A percentile compares a stretch with the other conserved stretches of the same genome.
Evolutionary conservation across 352 stramenopile species (phyloP).

Genomic region (Phytophthora pini): DNA sequence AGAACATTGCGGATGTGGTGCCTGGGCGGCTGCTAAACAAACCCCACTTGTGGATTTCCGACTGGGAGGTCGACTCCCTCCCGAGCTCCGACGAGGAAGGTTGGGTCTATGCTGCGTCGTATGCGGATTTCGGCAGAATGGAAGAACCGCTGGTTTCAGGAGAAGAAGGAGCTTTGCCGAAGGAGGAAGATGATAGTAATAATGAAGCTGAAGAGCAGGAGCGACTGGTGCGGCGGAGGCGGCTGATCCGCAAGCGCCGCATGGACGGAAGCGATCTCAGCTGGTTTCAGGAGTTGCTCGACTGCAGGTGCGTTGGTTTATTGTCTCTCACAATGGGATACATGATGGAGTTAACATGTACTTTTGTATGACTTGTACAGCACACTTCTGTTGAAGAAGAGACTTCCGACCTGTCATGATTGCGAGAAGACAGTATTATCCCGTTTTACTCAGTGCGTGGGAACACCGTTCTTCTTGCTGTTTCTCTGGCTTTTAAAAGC

Average conservation of each 20-base stretch:
- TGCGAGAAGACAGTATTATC: constrained; percentile 63
- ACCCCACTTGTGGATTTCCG: constrained; percentile 71
- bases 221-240: constrained; percentile 52
- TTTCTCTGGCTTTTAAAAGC: not conserved
- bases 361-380: constrained; percentile 19
- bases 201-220: constrained; percentile 6
- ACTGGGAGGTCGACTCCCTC: constrained; percentile 73
- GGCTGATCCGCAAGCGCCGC: constrained; percentile 65
- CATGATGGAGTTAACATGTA: not conserved
- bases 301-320: constrained; percentile 61
- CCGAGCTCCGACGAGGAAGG: constrained; percentile 65
- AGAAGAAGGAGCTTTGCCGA: constrained; percentile 5
- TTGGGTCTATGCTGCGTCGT: constrained; percentile 71
- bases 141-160: constrained; percentile 9
- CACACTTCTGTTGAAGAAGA: constrained; percentile 73
- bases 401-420: constrained; percentile 76
- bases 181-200: constrained; percentile 1
- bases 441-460: constrained; percentile 61
- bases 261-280: constrained; percentile 79
- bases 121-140: constrained; percentile 42
- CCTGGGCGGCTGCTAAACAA: constrained; percentile 72
- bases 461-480: not conserved
- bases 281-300: constrained; percentile 85
- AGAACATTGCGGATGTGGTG: constrained; percentile 67
- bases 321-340: not conserved